phyloP scores from a whole-genome alignment of 768 basidiomycete species.

The Amanita subjunquillea region DNA sequence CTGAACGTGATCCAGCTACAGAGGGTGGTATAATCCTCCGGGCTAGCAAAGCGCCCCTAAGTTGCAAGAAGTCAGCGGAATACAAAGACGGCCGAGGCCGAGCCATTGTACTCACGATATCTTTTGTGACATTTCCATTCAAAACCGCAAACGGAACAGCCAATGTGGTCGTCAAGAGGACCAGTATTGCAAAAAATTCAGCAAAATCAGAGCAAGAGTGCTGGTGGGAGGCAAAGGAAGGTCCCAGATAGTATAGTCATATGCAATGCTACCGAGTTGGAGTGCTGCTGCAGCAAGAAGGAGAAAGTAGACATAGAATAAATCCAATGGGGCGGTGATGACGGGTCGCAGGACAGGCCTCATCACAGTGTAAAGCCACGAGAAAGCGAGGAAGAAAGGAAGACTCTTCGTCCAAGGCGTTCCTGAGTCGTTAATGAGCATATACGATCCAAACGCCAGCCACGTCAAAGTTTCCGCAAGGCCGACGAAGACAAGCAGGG shows the following conservation, averaged over 20 bases:
- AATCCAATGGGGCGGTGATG: slow-evolving; percentile 37
- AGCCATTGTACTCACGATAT: slow-evolving; percentile 32
- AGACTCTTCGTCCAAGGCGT: no score
- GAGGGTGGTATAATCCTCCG: no score
- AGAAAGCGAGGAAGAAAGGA: no score
- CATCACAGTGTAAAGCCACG: slow-evolving; percentile 23
- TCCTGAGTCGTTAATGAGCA: no score
- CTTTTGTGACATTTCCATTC: slow-evolving; percentile 30
- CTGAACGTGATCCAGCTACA: no score
- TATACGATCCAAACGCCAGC: no score
- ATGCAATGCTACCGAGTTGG: slow-evolving; percentile 43
- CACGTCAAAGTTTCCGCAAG: no score
- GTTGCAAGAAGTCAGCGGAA: no score
- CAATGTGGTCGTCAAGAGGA: slow-evolving; percentile 18
- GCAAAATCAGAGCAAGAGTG: slow-evolving; percentile 32
- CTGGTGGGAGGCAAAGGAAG: slow-evolving; percentile 27
- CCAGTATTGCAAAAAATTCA: slow-evolving; percentile 28
- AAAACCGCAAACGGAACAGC: slow-evolving; percentile 64
- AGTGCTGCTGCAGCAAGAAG: slow-evolving; percentile 37
- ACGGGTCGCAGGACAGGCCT: slow-evolving; percentile 43
- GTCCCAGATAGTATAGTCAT: slow-evolving; percentile 34
- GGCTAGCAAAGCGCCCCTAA: no score
- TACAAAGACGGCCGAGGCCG: neutral
- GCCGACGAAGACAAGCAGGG: slow-evolving; percentile 52
- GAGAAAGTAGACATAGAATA: slow-evolving; percentile 32